These are phyloP conservation scores for Neocatenulostroma microsporum DNA, from an alignment of 2,329 filamentous ascomycete species.

Conservation along the genomic window DNA sequence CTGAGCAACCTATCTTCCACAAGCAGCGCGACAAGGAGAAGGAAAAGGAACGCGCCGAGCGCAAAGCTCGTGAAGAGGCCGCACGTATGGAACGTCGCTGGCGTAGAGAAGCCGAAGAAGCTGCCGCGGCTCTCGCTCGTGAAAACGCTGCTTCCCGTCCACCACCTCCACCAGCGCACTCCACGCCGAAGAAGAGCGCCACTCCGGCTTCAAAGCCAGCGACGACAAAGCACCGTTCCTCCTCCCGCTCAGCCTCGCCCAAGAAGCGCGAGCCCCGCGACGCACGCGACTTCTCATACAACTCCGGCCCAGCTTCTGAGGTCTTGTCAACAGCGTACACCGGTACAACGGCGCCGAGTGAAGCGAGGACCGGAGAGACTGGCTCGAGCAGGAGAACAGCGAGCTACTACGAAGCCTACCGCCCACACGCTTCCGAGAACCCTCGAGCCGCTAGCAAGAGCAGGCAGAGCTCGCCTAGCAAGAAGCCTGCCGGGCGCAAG, in stretches of 20 bases:
- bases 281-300: slow-evolving; percentile 30
- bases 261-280: no score
- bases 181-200: slow-evolving; percentile 18
- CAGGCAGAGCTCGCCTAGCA: slow-evolving; percentile 29
- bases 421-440: slow-evolving; percentile 22
- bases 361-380: slow-evolving; percentile 15
- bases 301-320: slow-evolving; percentile 25
- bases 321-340: slow-evolving; percentile 35
- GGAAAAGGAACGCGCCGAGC: slow-evolving; percentile 35
- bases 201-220: slow-evolving; percentile 19
- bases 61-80: slow-evolving; percentile 31
- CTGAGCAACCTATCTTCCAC: slow-evolving; percentile 29
- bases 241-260: slow-evolving; percentile 23
- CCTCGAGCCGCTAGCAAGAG: slow-evolving; percentile 17
- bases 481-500: slow-evolving; percentile 19
- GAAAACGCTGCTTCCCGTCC: slow-evolving; percentile 23
- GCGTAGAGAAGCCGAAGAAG: slow-evolving; percentile 34
- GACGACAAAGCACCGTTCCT: slow-evolving; percentile 19
- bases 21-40: slow-evolving; percentile 26
- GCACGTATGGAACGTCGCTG: slow-evolving; percentile 32
- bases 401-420: slow-evolving; percentile 31
- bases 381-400: no score
- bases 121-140: slow-evolving; percentile 28
- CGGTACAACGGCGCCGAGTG: slow-evolving; percentile 19
- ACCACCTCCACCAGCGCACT: slow-evolving; percentile 15